A percentile compares a stretch with the other conserved stretches of the same genome.
phyloP scores from a whole-genome alignment of 495 filamentous ascomycete species.

The Tuber melanosporum region DNA sequence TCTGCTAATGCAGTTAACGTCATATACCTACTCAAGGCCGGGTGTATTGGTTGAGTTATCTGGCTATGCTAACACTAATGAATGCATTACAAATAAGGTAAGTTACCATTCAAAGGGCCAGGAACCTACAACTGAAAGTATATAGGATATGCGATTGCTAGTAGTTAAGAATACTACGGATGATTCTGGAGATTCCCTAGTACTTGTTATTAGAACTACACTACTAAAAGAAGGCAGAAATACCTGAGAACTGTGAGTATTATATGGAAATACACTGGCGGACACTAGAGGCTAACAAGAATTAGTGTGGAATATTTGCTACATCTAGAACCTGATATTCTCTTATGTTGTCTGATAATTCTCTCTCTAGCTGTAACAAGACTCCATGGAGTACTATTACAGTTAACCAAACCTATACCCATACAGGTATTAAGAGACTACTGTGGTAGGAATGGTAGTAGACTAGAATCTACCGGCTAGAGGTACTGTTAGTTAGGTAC shows the following conservation, averaged over 20 bases:
- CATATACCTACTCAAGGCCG: not conserved
- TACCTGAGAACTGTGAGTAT: not conserved
- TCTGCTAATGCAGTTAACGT: not conserved
- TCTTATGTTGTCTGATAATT: not conserved
- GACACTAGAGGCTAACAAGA: too few species aligned
- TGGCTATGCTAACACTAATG: not conserved
- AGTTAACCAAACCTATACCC: too few species aligned
- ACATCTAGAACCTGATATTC: not conserved
- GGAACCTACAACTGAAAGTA: not conserved
- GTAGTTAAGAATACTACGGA: not conserved
- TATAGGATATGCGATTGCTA: not conserved
- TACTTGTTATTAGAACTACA: not conserved
- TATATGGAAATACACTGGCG: not conserved
- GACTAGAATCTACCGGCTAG: too few species aligned
- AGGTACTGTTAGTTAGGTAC: too few species aligned
- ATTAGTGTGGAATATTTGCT: not conserved
- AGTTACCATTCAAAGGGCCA: not conserved
- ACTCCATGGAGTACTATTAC: too few species aligned
- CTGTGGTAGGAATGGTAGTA: too few species aligned
- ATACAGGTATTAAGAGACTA: too few species aligned
- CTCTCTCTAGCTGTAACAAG: too few species aligned
- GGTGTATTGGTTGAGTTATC: not conserved
- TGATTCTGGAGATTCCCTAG: not conserved
- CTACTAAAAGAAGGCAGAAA: not conserved
- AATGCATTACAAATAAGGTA: not conserved